Percentiles rank a stretch among this genome's conserved stretches.
Conservation (phyloP, 306 rosid genomes). For the Vigna angularis region DNA sequence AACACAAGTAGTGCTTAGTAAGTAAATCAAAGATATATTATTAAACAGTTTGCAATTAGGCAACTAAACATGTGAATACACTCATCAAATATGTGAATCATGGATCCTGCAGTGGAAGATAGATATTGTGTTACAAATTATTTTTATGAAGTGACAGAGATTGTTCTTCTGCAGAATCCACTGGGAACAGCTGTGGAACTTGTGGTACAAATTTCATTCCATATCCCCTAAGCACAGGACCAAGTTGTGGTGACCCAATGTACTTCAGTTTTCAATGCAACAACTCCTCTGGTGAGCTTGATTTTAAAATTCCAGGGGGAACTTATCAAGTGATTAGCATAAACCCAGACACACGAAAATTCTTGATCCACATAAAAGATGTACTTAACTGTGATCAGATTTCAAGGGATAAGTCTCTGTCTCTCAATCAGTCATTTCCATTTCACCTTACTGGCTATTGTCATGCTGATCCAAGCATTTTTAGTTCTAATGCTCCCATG, state of each 20-base stretch:
- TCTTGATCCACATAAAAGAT: constrained; percentile 55
- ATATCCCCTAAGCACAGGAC: constrained; percentile 77
- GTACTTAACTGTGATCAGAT: constrained; percentile 49
- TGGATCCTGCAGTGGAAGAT: background rate
- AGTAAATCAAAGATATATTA: background rate
- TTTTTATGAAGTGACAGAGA: constrained; percentile 31
- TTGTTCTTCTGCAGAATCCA: constrained; percentile 59
- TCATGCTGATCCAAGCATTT: constrained; percentile 51
- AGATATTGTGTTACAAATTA: constrained; percentile 1
- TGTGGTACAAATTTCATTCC: constrained; percentile 84
- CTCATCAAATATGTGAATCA: background rate
- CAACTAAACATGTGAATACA: background rate
- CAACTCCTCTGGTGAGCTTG: constrained; percentile 60
- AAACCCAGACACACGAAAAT: constrained; percentile 50
- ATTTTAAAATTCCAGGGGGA: constrained; percentile 56
- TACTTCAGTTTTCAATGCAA: constrained; percentile 67
- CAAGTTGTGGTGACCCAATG: constrained; percentile 66
- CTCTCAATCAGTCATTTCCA: constrained; percentile 66
- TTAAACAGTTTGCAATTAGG: constrained; percentile 11
- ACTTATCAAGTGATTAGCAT: constrained; percentile 63
- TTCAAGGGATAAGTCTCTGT: constrained; percentile 46
- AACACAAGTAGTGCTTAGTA: background rate
- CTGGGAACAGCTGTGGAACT: constrained; percentile 59
- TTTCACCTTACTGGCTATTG: constrained; percentile 58
- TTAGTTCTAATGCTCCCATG: constrained; percentile 48